Evolutionary conservation across 2,329 filamentous ascomycete species (phyloP).

Genomic region (Trichoderma sp.): DNA sequence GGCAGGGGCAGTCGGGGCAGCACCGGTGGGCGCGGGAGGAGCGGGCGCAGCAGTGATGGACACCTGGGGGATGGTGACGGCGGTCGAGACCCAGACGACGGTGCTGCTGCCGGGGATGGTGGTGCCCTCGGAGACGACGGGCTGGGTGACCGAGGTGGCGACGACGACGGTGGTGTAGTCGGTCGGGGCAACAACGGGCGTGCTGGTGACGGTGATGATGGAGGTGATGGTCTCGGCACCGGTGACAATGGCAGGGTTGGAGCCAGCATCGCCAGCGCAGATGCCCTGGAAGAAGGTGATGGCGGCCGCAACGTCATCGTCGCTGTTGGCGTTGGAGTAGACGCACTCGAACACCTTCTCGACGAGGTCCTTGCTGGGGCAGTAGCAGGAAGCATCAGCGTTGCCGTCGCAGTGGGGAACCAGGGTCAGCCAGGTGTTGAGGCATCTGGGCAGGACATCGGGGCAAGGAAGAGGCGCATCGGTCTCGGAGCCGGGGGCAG

Average conservation of each 20-base stretch:
- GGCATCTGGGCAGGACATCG: conserved; percentile 76
- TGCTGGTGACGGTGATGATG: conserved; percentile 58
- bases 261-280: conserved; percentile 72
- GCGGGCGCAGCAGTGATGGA: conserved; percentile 43
- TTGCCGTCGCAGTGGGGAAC: conserved; percentile 76
- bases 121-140: conserved; percentile 53
- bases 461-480: conserved; percentile 58
- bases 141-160: conserved; percentile 51
- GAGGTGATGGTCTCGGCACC: conserved; percentile 66
- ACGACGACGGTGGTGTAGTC: conserved; percentile 55
- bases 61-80: conserved; percentile 57
- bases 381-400: conserved; percentile 83
- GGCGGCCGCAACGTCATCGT: conserved; percentile 68
- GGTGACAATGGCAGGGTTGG: conserved; percentile 86
- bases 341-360: conserved; percentile 80
- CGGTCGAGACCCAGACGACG: conserved; percentile 55
- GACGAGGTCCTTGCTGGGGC: conserved; percentile 75
- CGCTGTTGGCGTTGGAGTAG: conserved; percentile 69
- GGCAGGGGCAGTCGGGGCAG: conserved; percentile 36
- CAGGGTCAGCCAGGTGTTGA: conserved; percentile 84
- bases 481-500: neutral
- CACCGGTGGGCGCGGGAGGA: conserved; percentile 44
- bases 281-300: conserved; percentile 88
- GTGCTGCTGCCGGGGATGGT: conserved; percentile 50
- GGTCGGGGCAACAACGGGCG: conserved; percentile 52